Base-by-base conservation (phyloP, 371 early-diverging fungal genomes). In the Lichtheimia hyalospora region DNA sequence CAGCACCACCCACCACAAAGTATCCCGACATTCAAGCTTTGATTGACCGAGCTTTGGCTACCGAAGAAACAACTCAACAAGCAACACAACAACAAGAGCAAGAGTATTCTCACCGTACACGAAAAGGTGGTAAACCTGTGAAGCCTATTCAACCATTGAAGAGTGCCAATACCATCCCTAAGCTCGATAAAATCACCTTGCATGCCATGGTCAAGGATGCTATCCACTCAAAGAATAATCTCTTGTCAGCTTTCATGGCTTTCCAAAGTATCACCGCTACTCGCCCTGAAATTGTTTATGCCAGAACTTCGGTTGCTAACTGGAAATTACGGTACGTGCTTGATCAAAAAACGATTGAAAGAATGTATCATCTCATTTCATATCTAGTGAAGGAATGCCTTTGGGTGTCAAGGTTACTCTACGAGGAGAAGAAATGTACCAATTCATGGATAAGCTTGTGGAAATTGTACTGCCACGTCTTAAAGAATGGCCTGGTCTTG, bases 401-500 rank as follows among this genome's bases (percentile, higher is more conserved):
- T 82, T 96, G 50, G 93, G 94, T 40, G 89, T 86, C 61, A 84
- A 88, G 66, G 91, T 92, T 14, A 87, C 85, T 50, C 67, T 94
- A 53, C 79, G 81, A 15, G 96, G 96, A 40, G 88, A 91, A 46
- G 85, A 85, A 61, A 96, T 96, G 94, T 96, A 89, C 75, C 85
- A 87, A 54, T 97, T 98, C 64, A 71, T 98, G 71, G 98, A 98
- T 73, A 96, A 96, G 71, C 81, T 96, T 39, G 86, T 92, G 1
- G 95, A 96, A 75, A 88, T 93, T 18, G 96, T 98, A 7, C 71
- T 98, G 57, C 98, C 98, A 49, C 91, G 93, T 50, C 77, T 97
- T 60, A 93, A 94, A 61, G 96, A 96, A 75, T 98, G 92, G 89
- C 79, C 84, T 43, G 97, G 96, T 2, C 63, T 96, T 28, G 74